Evolutionary conservation across 2,329 filamentous ascomycete species (phyloP).

Genomic region (Paecilomyces sp.): DNA sequence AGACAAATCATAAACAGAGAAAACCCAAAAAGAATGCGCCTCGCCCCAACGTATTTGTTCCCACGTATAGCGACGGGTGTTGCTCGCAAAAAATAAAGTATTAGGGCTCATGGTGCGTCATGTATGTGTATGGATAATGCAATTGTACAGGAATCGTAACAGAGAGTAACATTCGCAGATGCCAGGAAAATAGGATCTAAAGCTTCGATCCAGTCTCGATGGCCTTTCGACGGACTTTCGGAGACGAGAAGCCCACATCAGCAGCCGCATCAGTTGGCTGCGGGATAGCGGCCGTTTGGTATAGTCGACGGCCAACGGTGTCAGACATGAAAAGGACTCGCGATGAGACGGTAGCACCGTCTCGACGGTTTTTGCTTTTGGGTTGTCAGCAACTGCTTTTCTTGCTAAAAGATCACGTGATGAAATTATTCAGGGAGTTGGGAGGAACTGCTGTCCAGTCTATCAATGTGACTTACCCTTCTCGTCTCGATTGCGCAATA

Average conservation of each 20-base stretch:
- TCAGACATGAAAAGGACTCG: constrained; percentile 75
- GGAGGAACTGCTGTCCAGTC: neutral
- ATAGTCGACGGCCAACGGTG: constrained; percentile 62
- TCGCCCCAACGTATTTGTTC: neutral
- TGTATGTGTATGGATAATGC: neutral
- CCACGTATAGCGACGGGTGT: neutral
- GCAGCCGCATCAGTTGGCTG: constrained; percentile 16
- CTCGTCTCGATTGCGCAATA: constrained; percentile 73
- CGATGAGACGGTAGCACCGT: constrained; percentile 79
- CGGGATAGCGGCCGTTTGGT: constrained; percentile 31
- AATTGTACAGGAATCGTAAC: neutral
- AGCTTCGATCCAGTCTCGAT: constrained; percentile 27
- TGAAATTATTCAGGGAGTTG: neutral
- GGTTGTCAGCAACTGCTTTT: neutral
- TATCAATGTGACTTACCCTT: constrained; percentile 49
- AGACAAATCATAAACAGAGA: neutral
- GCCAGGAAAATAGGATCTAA: constrained; percentile 5
- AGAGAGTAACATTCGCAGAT: neutral
- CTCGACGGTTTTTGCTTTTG: constrained; percentile 73
- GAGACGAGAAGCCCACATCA: constrained; percentile 25
- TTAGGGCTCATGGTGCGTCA: neutral
- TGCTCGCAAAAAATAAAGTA: neutral
- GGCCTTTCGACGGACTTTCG: constrained; percentile 28
- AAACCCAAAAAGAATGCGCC: neutral
- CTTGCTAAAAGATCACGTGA: neutral